Evolutionary conservation across 2,329 filamentous ascomycete species (phyloP).

Genomic region (Fusarium incarnatum): DNA sequence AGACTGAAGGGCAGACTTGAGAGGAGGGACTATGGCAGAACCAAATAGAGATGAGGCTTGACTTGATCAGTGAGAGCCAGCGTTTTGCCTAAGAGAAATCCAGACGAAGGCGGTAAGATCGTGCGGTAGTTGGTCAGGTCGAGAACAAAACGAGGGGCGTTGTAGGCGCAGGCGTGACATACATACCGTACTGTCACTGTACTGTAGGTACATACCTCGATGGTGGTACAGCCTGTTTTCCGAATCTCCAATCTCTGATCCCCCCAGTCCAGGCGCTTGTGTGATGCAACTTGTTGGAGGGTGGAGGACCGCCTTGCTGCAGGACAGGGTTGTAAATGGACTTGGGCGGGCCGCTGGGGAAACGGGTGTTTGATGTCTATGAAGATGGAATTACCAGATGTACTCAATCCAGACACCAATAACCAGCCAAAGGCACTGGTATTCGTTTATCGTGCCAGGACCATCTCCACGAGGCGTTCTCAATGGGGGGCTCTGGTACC

Average conservation of each 20-base stretch:
- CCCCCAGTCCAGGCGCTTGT: conserved; percentile 40
- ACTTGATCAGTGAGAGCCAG: conserved; percentile 33
- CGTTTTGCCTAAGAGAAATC: conserved; percentile 35
- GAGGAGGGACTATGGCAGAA: conserved; percentile 40
- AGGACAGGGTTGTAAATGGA: conserved; percentile 20
- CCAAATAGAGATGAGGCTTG: conserved; percentile 42
- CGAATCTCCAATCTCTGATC: conserved; percentile 15
- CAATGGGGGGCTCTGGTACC: conserved; percentile 40
- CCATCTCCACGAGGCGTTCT: conserved; percentile 44
- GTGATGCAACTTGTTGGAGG: conserved; percentile 25
- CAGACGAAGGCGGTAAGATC: conserved; percentile 39
- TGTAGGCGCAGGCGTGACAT: conserved; percentile 43
- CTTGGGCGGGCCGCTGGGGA: conserved; percentile 18
- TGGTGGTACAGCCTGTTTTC: conserved; percentile 17
- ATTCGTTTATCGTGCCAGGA: conserved; percentile 27
- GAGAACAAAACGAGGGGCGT: conserved; percentile 32
- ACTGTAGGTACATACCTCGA: conserved; percentile 1
- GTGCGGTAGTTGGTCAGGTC: conserved; percentile 36
- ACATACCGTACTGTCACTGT: conserved; percentile 34
- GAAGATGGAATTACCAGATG: conserved; percentile 11
- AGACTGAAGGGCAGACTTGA: conserved; percentile 35
- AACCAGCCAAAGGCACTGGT: conserved; percentile 5
- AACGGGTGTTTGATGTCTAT: conserved; percentile 32
- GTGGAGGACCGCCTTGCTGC: conserved; percentile 17
- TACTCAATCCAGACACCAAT: conserved; percentile 14